Percentiles rank a stretch among this genome's conserved stretches.
Evolutionary conservation across 257 asterid genomes (phyloP).

Genomic region (Verbena officinalis): DNA sequence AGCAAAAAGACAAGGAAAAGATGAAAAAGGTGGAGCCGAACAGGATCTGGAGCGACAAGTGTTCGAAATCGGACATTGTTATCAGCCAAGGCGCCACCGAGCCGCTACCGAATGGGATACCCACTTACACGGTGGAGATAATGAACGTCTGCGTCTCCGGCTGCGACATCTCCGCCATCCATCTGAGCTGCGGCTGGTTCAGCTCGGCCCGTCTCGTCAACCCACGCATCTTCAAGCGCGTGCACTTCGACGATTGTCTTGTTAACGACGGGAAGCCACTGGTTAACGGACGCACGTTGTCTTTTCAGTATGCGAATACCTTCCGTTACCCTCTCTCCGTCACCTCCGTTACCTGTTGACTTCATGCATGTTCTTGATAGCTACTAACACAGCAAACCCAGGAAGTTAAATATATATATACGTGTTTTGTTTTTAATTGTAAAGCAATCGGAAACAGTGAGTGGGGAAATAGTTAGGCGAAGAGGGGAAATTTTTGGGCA

Average conservation of each 20-base stretch:
- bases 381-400: background rate
- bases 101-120: conserved; percentile 87
- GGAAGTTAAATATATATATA: background rate
- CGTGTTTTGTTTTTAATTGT: background rate
- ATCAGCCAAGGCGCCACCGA: conserved; percentile 73
- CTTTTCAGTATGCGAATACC: conserved; percentile 85
- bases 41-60: conserved; percentile 80
- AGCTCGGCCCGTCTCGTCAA: conserved; percentile 84
- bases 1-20: conserved; percentile 9
- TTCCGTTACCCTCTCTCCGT: conserved; percentile 68
- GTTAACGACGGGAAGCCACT: conserved; percentile 81
- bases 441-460: background rate
- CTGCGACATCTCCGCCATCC: conserved; percentile 66
- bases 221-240: conserved; percentile 76
- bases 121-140: conserved; percentile 87
- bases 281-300: conserved; percentile 56
- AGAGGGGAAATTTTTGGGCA: background rate
- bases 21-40: conserved; percentile 51
- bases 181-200: conserved; percentile 89
- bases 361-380: background rate
- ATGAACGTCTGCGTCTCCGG: conserved; percentile 69
- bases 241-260: conserved; percentile 67
- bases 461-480: background rate
- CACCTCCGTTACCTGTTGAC: conserved; percentile 60
- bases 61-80: conserved; percentile 74